A percentile compares a stretch with the other conserved stretches of the same genome.
phyloP scores from a whole-genome alignment of 805 yeast genomes.

The Yamadazyma endophytica region DNA sequence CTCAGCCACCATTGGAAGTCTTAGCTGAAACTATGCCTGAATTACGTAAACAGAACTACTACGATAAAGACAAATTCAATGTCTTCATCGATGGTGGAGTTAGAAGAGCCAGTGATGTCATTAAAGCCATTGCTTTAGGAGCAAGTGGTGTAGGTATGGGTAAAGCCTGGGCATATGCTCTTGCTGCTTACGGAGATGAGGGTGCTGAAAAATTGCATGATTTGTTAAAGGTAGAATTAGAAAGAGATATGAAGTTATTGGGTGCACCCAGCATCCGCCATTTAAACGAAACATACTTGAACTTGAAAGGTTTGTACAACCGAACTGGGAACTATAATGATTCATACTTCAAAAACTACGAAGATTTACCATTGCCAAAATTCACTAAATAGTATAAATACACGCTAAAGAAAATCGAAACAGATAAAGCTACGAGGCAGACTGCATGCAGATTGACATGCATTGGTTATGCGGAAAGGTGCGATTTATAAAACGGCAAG shows the following conservation, averaged over 20 bases:
- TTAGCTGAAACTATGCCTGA: conserved; percentile 71
- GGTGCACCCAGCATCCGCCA: conserved; percentile 65
- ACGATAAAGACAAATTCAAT: conserved; percentile 39
- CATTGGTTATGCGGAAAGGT: too few relatives aligned
- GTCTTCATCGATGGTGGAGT: conserved; percentile 67
- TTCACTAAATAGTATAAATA: conserved; percentile 1
- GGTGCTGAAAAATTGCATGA: conserved; percentile 59
- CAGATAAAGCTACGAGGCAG: too few relatives aligned
- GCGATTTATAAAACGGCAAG: too few relatives aligned
- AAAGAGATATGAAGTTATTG: conserved; percentile 72
- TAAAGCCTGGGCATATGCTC: conserved; percentile 60
- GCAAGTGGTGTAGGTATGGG: conserved; percentile 70
- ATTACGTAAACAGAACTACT: conserved; percentile 30
- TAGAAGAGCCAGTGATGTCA: conserved; percentile 60
- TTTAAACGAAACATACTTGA: conserved; percentile 33
- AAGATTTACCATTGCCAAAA: conserved; percentile 6
- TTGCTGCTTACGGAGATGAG: conserved; percentile 56
- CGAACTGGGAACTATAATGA: conserved; percentile 14
- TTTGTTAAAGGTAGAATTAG: conserved; percentile 63
- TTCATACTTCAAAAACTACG: conserved; percentile 8
- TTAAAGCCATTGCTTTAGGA: conserved; percentile 65
- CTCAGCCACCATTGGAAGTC: conserved; percentile 70
- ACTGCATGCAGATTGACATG: too few relatives aligned
- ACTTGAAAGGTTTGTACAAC: conserved; percentile 19
- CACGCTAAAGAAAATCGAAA: too few relatives aligned